Base-by-base conservation (phyloP, 2,329 filamentous ascomycete species). In the Ramichloridium luteum region DNA sequence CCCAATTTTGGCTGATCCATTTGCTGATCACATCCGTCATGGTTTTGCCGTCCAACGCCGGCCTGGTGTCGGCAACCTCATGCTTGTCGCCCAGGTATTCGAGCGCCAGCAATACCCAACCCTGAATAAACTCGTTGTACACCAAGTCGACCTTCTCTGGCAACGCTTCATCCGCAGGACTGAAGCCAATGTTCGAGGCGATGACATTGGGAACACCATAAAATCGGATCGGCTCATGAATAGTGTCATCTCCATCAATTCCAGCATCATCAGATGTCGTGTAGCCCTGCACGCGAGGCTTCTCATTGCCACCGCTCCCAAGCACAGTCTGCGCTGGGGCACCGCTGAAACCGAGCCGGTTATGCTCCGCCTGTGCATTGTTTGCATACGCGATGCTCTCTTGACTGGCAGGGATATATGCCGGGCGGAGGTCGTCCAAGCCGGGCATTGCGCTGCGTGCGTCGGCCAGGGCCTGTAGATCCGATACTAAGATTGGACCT, bases 101-200 rank as follows among this genome's bases (percentile, higher is more conserved):
- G 39, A 93, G 61, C 3, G 84, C 85, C 8, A 79, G 60, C 12
- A 93, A 57, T 23, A 96, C 62, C 70, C 80, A 92, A 6, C 76
- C 76, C 57, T 90, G 71, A 20, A 96, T 76, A 54, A 94, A 98
- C 53, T 93, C 85, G 36, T 93, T 72, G 51, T 92, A 98, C 10
- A 94, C 75, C 5, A 98, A 55, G 54, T 96, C 88, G 1, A 98
- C 84, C 1, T 59, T 77, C 31, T 80, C 72, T 0, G 83, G 81
- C 11, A 71, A 13, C 5, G 31, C 34, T 11, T 53, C 42, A 20
- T 42, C 44, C 6, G 57, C 46, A 0, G 50, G 39, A 2, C 76
- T 68, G 46, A 92, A 80, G 2, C 57, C 64, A 44, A 80, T 68
- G 36, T 72, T 59, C 1, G 78, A 64, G 53, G 88, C 79, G 35